A percentile compares a stretch with the other conserved stretches of the same genome.
Conservation (phyloP, 139 green algal species). For the Chlamydomonas schloesseri region DNA sequence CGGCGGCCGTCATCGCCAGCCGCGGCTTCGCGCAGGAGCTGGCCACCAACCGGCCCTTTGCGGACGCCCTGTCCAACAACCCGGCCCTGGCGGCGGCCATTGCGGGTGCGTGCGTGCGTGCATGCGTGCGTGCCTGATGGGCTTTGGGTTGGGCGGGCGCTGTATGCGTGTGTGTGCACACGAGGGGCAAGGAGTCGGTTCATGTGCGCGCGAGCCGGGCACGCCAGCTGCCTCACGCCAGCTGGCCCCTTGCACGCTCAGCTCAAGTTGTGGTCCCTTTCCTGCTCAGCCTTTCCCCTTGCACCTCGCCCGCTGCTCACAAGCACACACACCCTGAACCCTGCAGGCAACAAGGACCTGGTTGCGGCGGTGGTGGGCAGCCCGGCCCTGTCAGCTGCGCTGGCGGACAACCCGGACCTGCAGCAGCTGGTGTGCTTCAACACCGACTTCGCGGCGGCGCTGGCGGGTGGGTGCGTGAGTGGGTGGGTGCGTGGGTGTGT, state of each 20-base stretch:
- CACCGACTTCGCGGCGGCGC: constrained; percentile 3
- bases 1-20: neutral
- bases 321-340: neutral
- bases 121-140: too few relatives aligned
- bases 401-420: constrained; percentile 18
- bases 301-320: neutral
- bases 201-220: too few relatives aligned
- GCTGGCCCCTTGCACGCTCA: too few relatives aligned
- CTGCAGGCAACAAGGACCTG: constrained; percentile 20
- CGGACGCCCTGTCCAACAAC: constrained; percentile 7
- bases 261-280: too few relatives aligned
- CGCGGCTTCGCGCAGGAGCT: constrained; percentile 18
- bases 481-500: neutral
- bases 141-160: too few relatives aligned
- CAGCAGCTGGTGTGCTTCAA: neutral
- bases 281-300: too few relatives aligned
- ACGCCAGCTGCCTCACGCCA: too few relatives aligned
- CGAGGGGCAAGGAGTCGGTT: too few relatives aligned
- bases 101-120: neutral
- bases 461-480: neutral
- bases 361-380: neutral
- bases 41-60: constrained; percentile 8
- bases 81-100: neutral
- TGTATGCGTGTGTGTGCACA: too few relatives aligned
- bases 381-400: neutral